Evolutionary conservation across 2,329 filamentous ascomycete genomes (phyloP).

Genomic region (Arachnomyces sp.): DNA sequence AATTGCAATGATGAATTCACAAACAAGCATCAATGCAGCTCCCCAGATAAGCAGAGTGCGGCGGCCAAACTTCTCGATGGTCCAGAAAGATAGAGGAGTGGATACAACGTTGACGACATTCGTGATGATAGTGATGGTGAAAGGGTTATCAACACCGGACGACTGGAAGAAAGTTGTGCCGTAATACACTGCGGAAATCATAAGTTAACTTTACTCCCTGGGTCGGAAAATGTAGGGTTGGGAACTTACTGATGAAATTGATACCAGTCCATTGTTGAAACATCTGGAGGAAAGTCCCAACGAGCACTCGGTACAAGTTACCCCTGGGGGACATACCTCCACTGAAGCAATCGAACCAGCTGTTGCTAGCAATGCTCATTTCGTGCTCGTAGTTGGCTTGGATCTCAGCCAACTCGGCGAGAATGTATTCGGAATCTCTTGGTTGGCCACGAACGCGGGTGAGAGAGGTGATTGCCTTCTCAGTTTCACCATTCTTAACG

Average conservation of each 20-base stretch:
- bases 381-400: constrained; percentile 45
- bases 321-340: constrained; percentile 32
- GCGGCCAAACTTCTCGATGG: constrained; percentile 45
- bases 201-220: constrained; percentile 46
- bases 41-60: constrained; percentile 46
- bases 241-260: constrained; percentile 60
- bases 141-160: constrained; percentile 42
- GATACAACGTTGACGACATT: constrained; percentile 46
- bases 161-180: constrained; percentile 44
- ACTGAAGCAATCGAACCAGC: constrained; percentile 45
- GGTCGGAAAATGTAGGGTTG: not conserved
- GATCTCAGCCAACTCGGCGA: constrained; percentile 43
- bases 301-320: constrained; percentile 57
- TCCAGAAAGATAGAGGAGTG: constrained; percentile 47
- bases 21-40: constrained; percentile 44
- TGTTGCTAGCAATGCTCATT: constrained; percentile 29
- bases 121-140: constrained; percentile 45
- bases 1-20: constrained; percentile 46
- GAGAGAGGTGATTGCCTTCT: constrained; percentile 13
- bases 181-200: constrained; percentile 22
- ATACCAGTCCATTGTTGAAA: constrained; percentile 78
- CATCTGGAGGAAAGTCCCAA: constrained; percentile 68
- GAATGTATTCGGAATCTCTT: constrained; percentile 36
- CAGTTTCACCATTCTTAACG: constrained; percentile 18
- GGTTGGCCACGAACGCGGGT: constrained; percentile 38